Conservation (phyloP, 2,329 filamentous ascomycete species). For the Drechslerella stenobrocha region DNA sequence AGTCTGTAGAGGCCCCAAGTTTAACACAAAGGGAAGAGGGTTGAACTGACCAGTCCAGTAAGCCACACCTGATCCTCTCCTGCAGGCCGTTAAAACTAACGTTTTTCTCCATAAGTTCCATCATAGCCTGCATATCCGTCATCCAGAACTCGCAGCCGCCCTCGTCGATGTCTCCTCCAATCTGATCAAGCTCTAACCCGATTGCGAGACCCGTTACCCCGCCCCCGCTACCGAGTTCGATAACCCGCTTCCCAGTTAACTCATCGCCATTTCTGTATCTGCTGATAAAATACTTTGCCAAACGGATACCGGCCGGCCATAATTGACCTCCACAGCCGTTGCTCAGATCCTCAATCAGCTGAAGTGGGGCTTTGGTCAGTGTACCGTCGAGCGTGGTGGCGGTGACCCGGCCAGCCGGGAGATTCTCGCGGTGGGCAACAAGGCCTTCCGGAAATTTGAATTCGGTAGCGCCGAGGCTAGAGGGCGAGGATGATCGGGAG, state of each 20-base stretch:
- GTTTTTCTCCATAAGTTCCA: slow-evolving; percentile 81
- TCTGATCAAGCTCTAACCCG: slow-evolving; percentile 33
- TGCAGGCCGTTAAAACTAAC: slow-evolving; percentile 76
- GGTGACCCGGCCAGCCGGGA: slow-evolving; percentile 55
- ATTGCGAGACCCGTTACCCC: slow-evolving; percentile 74
- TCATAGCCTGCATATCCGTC: slow-evolving; percentile 87
- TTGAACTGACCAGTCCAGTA: slow-evolving; percentile 75
- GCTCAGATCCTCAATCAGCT: slow-evolving; percentile 80
- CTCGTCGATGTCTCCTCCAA: slow-evolving; percentile 39
- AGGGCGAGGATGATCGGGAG: slow-evolving; percentile 41
- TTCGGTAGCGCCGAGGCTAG: slow-evolving; percentile 33
- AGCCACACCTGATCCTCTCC: slow-evolving; percentile 65
- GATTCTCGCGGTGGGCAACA: slow-evolving; percentile 33
- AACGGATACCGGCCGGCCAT: slow-evolving; percentile 90
- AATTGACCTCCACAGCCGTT: slow-evolving; percentile 90
- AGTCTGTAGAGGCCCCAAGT: background rate
- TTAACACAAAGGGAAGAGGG: slow-evolving; percentile 54
- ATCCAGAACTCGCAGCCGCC: slow-evolving; percentile 66
- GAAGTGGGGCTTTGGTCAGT: slow-evolving; percentile 66
- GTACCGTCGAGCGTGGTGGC: slow-evolving; percentile 71
- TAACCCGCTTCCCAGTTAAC: slow-evolving; percentile 51
- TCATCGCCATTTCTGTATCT: slow-evolving; percentile 44
- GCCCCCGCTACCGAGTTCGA: slow-evolving; percentile 89
- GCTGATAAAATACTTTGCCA: slow-evolving; percentile 82
- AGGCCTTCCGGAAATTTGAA: slow-evolving; percentile 44